Conservation (phyloP, 768 basidiomycete genomes). For the Hortiboletus campestris region DNA sequence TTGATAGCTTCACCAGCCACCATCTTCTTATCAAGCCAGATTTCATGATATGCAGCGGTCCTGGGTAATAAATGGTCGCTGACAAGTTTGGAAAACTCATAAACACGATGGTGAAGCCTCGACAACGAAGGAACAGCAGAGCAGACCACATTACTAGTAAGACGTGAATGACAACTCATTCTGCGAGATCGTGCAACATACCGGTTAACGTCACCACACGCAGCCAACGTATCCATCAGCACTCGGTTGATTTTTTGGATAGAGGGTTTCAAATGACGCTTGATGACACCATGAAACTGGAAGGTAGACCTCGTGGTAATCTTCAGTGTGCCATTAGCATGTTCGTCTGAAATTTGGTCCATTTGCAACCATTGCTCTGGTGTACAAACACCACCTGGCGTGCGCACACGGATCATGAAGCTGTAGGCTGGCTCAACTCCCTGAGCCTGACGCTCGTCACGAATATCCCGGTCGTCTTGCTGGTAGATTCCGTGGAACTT, state of each 20-base stretch:
- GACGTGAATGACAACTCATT: conserved; percentile 3
- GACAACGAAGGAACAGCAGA: conserved; percentile 89
- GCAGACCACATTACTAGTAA: conserved; percentile 78
- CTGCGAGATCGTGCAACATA: conserved; percentile 28
- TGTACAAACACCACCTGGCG: conserved; percentile 93
- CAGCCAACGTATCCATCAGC: conserved; percentile 92
- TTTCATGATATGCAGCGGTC: conserved; percentile 96
- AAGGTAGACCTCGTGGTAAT: conserved; percentile 97
- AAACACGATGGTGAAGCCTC: conserved; percentile 80
- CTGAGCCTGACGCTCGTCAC: conserved; percentile 89
- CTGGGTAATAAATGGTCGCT: conserved; percentile 86
- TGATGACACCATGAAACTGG: conserved; percentile 99
- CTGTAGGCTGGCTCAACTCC: conserved; percentile 94
- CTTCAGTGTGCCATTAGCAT: conserved; percentile 92
- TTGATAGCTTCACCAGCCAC: conserved; percentile 92
- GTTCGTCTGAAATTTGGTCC: conserved; percentile 95
- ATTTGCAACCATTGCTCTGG: conserved; percentile 93
- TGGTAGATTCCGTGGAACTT: conserved; percentile 98
- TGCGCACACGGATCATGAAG: conserved; percentile 98
- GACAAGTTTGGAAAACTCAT: conserved; percentile 77
- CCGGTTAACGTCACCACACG: conserved; percentile 98
- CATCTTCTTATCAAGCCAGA: conserved; percentile 97
- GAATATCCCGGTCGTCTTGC: conserved; percentile 97
- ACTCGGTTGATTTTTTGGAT: conserved; percentile 94
- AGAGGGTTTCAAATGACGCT: conserved; percentile 91